Evolutionary conservation across 148 eudicot species (phyloP), one percentile per base, ranked within the genome.

Genomic region (Chenopodium suecicum): DNA sequence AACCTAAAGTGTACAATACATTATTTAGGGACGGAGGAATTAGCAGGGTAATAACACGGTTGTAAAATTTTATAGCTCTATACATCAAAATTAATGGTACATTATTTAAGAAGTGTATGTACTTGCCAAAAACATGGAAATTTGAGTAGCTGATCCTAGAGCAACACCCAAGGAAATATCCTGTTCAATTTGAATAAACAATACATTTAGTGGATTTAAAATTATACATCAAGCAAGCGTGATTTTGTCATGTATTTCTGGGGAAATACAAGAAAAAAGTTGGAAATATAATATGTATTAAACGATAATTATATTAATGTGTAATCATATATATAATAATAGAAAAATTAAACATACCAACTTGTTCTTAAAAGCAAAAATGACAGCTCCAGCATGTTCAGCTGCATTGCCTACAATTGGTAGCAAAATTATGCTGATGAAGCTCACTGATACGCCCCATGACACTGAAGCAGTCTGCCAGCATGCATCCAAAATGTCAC

Each of bases 361-460:
- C 77, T 95, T 95, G 87, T 95, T 95, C 81, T 90, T 93, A 75
- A 90, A 95, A 69, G 99, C 98, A 76, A 95, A 95, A 48, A 95
- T 93, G 70, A 95, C 62, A 4, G 98, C 98, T 76, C 97, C 98
- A 2, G 98, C 98, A 73, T 95, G 98, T 84, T 95, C 98, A 0
- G 97, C 97, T 85, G 98, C 98, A 82, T 95, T 95, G 70, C 98
- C 98, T 4, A 91, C 98, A 72, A 95, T 95, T n/a, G 98, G 98
- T 20, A 95, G 87, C 86, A 95, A 77, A 64, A 95, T 95, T 82
- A 95, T 86, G 85, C 98, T 93, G 80, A 95, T 92, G 91, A 95
- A 95, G 81, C 92, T 89, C 37, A 95, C 91, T 1, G 98, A 91
- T 27, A 95, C 65, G 17, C 98, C 98, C 98, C 98, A 95, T 4